A percentile compares a stretch with the other conserved stretches of the same genome.
Evolutionary conservation across 1,284 basidiomycete genomes (phyloP).

Genomic region (Agroathelia rolfsii): DNA sequence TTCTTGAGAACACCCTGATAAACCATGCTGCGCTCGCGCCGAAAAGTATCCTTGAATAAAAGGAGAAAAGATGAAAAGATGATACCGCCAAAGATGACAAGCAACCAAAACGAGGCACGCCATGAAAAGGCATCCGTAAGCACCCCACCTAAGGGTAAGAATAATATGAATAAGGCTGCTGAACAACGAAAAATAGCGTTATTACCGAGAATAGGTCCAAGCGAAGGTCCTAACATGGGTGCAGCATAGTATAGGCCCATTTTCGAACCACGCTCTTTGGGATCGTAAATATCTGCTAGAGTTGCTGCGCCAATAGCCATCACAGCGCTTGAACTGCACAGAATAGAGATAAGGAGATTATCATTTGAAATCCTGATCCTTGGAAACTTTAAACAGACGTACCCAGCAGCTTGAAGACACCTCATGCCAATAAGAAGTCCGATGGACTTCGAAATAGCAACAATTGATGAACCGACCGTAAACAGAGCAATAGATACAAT

Average conservation of each 20-base stretch:
- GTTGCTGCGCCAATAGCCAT: constrained; percentile 75
- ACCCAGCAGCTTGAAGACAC: constrained; percentile 59
- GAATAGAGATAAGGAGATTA: constrained; percentile 3
- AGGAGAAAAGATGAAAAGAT: constrained; percentile 51
- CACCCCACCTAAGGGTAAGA: constrained; percentile 54
- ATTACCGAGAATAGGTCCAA: constrained; percentile 49
- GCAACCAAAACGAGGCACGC: constrained; percentile 78
- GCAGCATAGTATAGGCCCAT: constrained; percentile 71
- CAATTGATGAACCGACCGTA: constrained; percentile 52
- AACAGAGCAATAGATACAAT: constrained; percentile 52
- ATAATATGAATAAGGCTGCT: no score
- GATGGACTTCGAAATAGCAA: constrained; percentile 53
- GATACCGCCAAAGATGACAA: constrained; percentile 51
- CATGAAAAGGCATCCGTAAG: constrained; percentile 64
- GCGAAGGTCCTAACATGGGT: constrained; percentile 47
- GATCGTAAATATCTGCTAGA: constrained; percentile 75
- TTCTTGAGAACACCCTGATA: constrained; percentile 55
- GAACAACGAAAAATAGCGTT: neutral
- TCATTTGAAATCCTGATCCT: no score
- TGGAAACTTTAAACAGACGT: constrained; percentile 13
- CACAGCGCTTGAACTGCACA: constrained; percentile 65
- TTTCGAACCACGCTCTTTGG: constrained; percentile 67
- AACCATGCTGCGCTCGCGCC: constrained; percentile 66
- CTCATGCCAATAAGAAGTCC: constrained; percentile 65
- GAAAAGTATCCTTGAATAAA: constrained; percentile 76